Evolutionary conservation across 164 flowering plant species (phyloP).

Genomic region (Nelumbo lutea): DNA sequence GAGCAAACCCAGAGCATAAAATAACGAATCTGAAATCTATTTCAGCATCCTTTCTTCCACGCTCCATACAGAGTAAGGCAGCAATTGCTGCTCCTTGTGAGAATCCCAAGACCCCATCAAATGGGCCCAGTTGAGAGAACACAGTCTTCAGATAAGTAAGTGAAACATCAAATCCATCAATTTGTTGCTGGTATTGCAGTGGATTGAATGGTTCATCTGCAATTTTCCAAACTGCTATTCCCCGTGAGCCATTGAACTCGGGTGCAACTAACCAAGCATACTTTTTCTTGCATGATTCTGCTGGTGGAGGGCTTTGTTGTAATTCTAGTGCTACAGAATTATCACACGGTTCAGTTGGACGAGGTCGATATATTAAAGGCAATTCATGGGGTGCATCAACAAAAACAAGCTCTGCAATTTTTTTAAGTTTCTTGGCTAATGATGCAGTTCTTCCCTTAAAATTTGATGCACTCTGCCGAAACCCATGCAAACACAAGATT

Average conservation of each 20-base stretch:
- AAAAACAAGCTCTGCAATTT: conserved; percentile 68
- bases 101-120: conserved; percentile 93
- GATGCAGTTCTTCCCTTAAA: conserved; percentile 92
- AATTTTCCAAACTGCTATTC: conserved; percentile 38
- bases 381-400: conserved; percentile 85
- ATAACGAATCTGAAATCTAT: conserved; percentile 64
- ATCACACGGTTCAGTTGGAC: conserved; percentile 11
- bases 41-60: conserved; percentile 24
- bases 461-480: conserved; percentile 89
- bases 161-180: conserved; percentile 61
- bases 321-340: conserved; percentile 1
- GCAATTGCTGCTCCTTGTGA: conserved; percentile 98
- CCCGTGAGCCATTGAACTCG: conserved; percentile 21
- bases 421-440: conserved; percentile 79
- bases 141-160: conserved; percentile 44
- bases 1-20: conserved; percentile 80
- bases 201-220: conserved; percentile 70
- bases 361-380: conserved; percentile 63
- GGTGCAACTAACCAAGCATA: conserved; percentile 77
- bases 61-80: conserved; percentile 46
- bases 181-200: conserved; percentile 75
- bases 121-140: conserved; percentile 58
- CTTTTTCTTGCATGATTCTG: conserved; percentile 52
- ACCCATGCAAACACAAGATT: conserved; percentile 92
- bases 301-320: conserved; percentile 38